These are phyloP conservation scores for Digitaria exilis DNA, from an alignment of 202 grass and related monocot genomes.

Conservation along the genomic window DNA sequence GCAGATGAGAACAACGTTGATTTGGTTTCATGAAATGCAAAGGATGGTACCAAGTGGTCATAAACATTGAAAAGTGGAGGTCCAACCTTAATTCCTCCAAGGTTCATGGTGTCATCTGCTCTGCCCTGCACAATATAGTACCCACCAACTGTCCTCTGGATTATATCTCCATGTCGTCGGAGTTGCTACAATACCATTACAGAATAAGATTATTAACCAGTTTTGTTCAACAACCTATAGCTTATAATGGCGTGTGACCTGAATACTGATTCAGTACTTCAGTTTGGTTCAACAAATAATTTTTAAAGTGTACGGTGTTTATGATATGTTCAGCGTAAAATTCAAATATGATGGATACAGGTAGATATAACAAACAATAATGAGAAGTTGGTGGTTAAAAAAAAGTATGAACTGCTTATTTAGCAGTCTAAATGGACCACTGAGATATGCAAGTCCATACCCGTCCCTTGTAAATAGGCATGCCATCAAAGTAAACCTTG, in stretches of 20 bases:
- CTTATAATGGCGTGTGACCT: not conserved
- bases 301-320: not conserved
- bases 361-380: not conserved
- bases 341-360: not conserved
- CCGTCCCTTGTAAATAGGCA: conserved; percentile 86
- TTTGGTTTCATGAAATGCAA: conserved; percentile 7
- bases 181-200: conserved; percentile 58
- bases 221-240: not conserved
- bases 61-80: not conserved
- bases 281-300: conserved; percentile 35
- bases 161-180: conserved; percentile 90
- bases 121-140: conserved; percentile 92
- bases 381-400: not conserved
- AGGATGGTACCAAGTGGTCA: not conserved
- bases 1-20: not conserved
- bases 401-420: not conserved
- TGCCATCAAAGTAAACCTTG: conserved; percentile 97
- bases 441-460: conserved; percentile 52
- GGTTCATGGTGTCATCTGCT: conserved; percentile 97
- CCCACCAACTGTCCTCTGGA: conserved; percentile 83
- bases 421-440: not conserved
- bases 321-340: not conserved
- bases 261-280: not conserved
- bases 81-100: conserved; percentile 92
- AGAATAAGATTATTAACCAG: not conserved